Evolutionary conservation across 2,329 filamentous ascomycete species (phyloP), one percentile per base, ranked within the genome.

Genomic region (Penicillium freii): DNA sequence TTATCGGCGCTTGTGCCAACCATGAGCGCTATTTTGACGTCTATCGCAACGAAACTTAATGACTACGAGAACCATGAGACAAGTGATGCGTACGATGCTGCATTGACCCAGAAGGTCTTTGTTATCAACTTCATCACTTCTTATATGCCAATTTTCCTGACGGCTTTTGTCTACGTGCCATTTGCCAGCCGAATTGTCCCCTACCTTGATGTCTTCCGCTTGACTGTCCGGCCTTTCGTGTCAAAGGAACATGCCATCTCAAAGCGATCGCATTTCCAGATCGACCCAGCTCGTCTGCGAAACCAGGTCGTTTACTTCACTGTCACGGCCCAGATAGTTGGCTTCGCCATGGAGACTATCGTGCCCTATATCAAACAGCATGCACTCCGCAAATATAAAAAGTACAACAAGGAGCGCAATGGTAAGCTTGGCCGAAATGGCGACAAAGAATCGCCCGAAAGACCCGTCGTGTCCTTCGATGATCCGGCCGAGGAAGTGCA

Each of bases 121-220:
- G 87, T 97, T n/a, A 84, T 97, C 66, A 96, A 97, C 78, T 97
- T 97, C 75, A 93, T 97, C 74, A 96, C 92, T 6, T 97, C 92
- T 0, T 97, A 97, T 72, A 86, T 96, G 54, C 90, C 91, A 1
- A 86, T 96, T 19, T 88, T 96, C 71, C 82, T 97, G 31, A 97
- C 92, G 0, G 91, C 92, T 0, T 97, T 97, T 68, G 87, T 97
- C 62, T 97, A 97, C 68, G 90, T 96, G 17, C 93, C 93, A 0
- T 99, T 97, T 68, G 93, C 91, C 19, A 86, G 87, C 61, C 76
- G 92, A 33, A 86, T 99, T 21, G 87, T 95, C 0, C 94, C 94
- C 0, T 91, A 96, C 70, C 85, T 99, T 5, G 89, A 97, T 66
- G 80, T 97, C 58, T 96, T 96, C 80, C 85, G 86, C 63, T 76